Percentiles rank a stretch among this genome's conserved stretches.
phyloP scores from a whole-genome alignment of 352 stramenopile species.

The Elongisporangium prolatum region DNA sequence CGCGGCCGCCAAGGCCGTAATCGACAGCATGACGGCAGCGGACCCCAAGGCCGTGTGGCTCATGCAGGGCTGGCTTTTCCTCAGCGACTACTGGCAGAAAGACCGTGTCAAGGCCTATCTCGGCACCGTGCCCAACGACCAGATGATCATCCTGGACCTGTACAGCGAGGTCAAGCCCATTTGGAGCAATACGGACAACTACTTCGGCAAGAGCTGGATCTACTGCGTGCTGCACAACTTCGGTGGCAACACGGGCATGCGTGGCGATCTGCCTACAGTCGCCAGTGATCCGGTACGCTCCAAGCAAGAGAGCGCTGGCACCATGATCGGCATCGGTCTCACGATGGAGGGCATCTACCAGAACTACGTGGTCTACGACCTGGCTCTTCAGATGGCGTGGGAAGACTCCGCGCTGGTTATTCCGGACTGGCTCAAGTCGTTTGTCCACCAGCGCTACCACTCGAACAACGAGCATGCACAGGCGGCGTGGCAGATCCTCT shows the following conservation, averaged over 20 bases:
- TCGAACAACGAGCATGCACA: constrained; percentile 39
- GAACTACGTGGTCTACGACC: constrained; percentile 84
- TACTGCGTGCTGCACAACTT: constrained; percentile 87
- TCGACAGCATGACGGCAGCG: constrained; percentile 61
- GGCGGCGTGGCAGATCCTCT: constrained; percentile 47
- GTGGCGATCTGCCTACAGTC: constrained; percentile 61
- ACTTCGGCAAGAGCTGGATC: constrained; percentile 82
- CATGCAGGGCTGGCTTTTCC: constrained; percentile 82
- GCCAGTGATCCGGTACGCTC: constrained; percentile 45
- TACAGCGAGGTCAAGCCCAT: constrained; percentile 74
- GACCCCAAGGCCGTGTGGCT: constrained; percentile 80
- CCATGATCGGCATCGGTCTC: constrained; percentile 69
- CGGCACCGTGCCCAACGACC: constrained; percentile 44
- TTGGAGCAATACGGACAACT: constrained; percentile 73
- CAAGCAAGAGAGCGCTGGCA: constrained; percentile 38
- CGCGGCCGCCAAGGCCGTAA: constrained; percentile 58
- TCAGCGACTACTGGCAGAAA: constrained; percentile 69
- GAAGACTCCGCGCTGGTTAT: constrained; percentile 36
- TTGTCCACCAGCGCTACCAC: constrained; percentile 57
- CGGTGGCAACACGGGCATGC: constrained; percentile 69
- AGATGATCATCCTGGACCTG: constrained; percentile 78
- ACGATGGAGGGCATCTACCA: constrained; percentile 87
- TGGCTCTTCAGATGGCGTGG: constrained; percentile 74
- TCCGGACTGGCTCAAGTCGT: constrained; percentile 43
- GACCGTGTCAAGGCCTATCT: constrained; percentile 49